Percentiles rank a stretch among this genome's conserved stretches.
Conservation (phyloP, 129 eudicot species). For the Flaveria robusta region DNA sequence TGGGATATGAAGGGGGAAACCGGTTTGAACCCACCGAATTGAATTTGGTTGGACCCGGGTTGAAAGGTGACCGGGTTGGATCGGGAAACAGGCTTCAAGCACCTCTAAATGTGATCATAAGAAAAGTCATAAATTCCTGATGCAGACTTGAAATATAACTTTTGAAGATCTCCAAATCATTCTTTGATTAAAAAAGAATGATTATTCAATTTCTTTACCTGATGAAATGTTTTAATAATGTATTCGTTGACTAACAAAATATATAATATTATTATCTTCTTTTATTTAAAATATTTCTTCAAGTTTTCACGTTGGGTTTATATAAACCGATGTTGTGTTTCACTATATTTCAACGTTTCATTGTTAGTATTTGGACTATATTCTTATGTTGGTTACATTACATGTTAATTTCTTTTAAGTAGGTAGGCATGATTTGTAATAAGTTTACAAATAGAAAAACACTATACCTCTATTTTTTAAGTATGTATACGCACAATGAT, state of each 20-base stretch:
- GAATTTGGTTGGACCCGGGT: no score
- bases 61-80: no score
- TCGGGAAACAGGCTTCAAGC: no score
- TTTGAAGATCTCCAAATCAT: conserved; percentile 14
- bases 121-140: background rate
- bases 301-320: background rate
- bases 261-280: background rate
- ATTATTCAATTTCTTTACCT: conserved; percentile 13
- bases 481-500: no score
- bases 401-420: background rate
- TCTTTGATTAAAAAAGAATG: conserved; percentile 7
- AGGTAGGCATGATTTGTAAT: no score
- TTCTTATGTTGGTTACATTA: background rate
- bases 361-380: background rate
- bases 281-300: background rate
- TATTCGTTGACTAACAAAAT: no score
- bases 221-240: background rate
- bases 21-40: no score
- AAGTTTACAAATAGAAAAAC: no score
- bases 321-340: background rate
- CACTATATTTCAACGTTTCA: background rate
- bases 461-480: no score
- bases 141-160: background rate
- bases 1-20: no score
- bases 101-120: background rate